These are phyloP conservation scores for Inosperma sp. DNA, from an alignment of 768 basidiomycete species.

Conservation along the genomic window DNA sequence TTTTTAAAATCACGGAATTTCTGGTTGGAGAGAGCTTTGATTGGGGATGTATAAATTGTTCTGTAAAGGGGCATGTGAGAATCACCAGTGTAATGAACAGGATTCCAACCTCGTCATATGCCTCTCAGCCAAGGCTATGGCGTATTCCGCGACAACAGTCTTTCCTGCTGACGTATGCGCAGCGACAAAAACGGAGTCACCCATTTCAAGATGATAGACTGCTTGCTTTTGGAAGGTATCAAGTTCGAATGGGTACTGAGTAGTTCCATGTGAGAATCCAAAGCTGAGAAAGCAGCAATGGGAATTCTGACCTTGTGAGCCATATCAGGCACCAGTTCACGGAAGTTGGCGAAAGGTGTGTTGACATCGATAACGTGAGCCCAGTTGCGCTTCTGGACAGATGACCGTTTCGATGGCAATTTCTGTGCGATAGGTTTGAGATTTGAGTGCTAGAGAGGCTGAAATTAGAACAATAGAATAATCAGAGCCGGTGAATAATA, in stretches of 20 bases:
- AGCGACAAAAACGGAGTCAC: conserved; percentile 98
- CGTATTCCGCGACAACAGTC: conserved; percentile 98
- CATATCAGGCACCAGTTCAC: conserved; percentile 93
- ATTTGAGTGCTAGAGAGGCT: conserved; percentile 46
- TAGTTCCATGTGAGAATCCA: not conserved
- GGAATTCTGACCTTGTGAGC: conserved; percentile 72
- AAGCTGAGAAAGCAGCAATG: not conserved
- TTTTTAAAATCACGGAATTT: conserved; percentile 99
- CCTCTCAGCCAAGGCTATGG: conserved; percentile 92
- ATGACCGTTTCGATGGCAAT: conserved; percentile 40
- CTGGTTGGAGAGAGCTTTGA: conserved; percentile 97
- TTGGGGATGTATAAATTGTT: conserved; percentile 97
- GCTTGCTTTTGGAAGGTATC: conserved; percentile 99
- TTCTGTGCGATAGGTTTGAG: conserved; percentile 47
- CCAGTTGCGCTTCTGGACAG: conserved; percentile 86
- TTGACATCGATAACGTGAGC: conserved; percentile 96
- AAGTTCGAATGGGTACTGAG: conserved; percentile 92
- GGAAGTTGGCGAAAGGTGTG: conserved; percentile 82
- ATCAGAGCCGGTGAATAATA: not conserved
- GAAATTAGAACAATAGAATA: not conserved
- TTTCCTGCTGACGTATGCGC: conserved; percentile 99
- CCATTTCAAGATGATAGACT: conserved; percentile 94
- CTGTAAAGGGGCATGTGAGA: conserved; percentile 37
- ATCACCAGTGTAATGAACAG: not conserved
- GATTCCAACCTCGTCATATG: conserved; percentile 91